A percentile compares a stretch with the other conserved stretches of the same genome.
These are phyloP conservation scores for Tilletia setariae DNA, from an alignment of 1,284 basidiomycete genomes.

Conservation along the genomic window DNA sequence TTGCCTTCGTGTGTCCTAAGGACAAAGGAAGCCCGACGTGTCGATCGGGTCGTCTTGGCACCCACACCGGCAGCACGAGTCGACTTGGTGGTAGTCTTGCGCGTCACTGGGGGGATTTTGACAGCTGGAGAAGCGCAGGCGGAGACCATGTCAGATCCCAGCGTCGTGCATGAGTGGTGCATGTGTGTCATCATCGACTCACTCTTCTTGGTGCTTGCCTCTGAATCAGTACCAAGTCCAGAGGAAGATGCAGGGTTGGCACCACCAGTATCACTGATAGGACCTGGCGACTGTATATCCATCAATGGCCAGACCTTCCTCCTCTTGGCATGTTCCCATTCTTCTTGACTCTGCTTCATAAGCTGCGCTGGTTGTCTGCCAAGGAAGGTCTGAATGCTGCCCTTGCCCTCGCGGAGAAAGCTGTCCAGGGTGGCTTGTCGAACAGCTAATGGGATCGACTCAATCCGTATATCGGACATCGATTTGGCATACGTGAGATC, in stretches of 20 bases:
- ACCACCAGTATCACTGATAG: neutral
- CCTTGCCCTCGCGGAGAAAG: neutral
- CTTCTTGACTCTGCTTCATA: neutral
- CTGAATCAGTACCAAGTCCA: neutral
- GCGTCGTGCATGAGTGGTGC: neutral
- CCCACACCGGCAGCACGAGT: neutral
- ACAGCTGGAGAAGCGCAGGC: neutral
- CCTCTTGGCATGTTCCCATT: conserved; percentile 9
- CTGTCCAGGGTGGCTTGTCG: neutral
- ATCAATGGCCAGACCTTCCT: neutral
- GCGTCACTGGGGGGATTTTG: neutral
- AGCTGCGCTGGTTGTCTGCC: neutral
- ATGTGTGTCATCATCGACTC: neutral
- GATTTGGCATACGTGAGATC: no score
- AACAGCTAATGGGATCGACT: neutral
- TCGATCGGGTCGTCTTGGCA: neutral
- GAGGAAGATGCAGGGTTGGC: neutral
- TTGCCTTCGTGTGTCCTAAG: neutral
- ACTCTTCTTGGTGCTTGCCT: neutral
- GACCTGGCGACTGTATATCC: neutral
- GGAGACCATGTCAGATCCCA: neutral
- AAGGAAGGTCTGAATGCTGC: neutral
- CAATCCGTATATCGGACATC: neutral
- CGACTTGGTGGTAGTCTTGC: conserved; percentile 1
- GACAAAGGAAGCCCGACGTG: neutral